These are phyloP conservation scores for Trypanosoma cruzi DNA, from an alignment of 208 protist species.

Conservation along the genomic window DNA sequence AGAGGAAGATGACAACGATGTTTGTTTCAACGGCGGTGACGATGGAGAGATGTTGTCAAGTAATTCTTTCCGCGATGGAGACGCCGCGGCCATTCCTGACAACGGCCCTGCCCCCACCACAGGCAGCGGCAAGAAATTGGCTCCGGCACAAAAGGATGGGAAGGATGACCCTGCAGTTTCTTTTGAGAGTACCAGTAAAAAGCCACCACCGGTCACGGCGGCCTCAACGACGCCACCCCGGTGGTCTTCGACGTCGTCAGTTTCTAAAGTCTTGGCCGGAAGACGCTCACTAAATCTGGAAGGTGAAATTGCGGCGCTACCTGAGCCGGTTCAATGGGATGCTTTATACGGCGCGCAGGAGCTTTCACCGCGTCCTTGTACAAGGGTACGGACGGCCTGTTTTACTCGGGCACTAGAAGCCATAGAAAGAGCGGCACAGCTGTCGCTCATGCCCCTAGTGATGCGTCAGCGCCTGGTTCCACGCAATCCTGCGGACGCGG, in stretches of 20 bases:
- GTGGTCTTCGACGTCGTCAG: constrained; percentile 5
- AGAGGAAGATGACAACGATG: not conserved
- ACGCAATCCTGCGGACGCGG: constrained; percentile 72
- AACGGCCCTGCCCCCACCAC: too few relatives aligned
- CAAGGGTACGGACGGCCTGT: constrained; percentile 57
- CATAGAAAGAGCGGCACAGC: constrained; percentile 67
- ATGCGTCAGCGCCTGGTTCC: constrained; percentile 42
- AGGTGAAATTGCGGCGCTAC: constrained; percentile 24
- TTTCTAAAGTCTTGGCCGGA: constrained; percentile 75
- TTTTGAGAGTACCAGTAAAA: not conserved
- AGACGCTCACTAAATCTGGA: constrained; percentile 60
- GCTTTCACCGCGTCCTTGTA: not conserved
- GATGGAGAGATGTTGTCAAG: constrained; percentile 12
- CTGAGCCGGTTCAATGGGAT: not conserved
- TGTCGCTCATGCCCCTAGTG: constrained; percentile 43
- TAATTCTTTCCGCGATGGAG: constrained; percentile 11
- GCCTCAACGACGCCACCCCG: not conserved
- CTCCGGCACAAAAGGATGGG: not conserved
- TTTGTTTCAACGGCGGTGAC: not conserved
- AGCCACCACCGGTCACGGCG: not conserved
- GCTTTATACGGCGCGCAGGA: not conserved
- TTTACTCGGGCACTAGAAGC: constrained; percentile 66
- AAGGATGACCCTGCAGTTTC: not conserved
- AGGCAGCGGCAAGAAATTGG: not conserved
- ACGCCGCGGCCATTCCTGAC: not conserved